Evolutionary conservation across 768 basidiomycete genomes (phyloP).

Genomic region (Phylloporus sp.): DNA sequence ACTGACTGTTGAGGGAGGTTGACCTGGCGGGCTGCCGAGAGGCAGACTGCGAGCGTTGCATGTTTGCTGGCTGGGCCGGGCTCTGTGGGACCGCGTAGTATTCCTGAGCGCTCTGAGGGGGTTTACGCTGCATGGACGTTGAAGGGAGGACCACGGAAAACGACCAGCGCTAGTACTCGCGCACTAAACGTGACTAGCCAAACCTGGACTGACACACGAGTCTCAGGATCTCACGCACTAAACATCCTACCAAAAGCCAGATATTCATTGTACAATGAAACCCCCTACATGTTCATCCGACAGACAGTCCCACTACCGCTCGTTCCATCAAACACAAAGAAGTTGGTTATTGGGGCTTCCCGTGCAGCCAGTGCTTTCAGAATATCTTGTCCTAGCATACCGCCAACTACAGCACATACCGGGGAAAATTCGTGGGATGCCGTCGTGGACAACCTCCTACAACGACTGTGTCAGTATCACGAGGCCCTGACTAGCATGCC

Average conservation of each 20-base stretch:
- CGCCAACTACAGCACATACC: conserved; percentile 91
- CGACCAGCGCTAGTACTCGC: conserved; percentile 2
- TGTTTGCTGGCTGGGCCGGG: conserved; percentile 41
- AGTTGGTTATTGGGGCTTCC: conserved; percentile 91
- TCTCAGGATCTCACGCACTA: conserved; percentile 15
- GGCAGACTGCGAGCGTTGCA: conserved; percentile 25
- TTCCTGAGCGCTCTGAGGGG: conserved; percentile 44
- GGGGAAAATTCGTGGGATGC: conserved; percentile 86
- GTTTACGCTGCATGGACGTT: conserved; percentile 39
- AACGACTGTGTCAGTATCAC: conserved; percentile 10
- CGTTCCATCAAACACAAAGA: conserved; percentile 83
- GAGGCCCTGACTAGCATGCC: background rate
- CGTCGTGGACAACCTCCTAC: conserved; percentile 67
- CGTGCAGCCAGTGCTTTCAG: conserved; percentile 86
- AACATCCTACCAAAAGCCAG: background rate
- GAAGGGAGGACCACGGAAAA: conserved; percentile 10
- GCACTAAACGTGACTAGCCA: conserved; percentile 23
- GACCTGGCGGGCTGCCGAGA: conserved; percentile 26
- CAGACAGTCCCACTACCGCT: conserved; percentile 73
- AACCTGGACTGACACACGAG: conserved; percentile 14
- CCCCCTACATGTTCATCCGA: conserved; percentile 43
- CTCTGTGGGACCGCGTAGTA: conserved; percentile 70
- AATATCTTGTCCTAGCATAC: conserved; percentile 92
- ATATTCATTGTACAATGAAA: too few species aligned
- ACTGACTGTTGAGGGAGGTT: conserved; percentile 25